A percentile compares a stretch with the other conserved stretches of the same genome.
These are phyloP conservation scores for Stemphylium beticola DNA, from an alignment of 2,329 filamentous ascomycete genomes.

Conservation along the genomic window DNA sequence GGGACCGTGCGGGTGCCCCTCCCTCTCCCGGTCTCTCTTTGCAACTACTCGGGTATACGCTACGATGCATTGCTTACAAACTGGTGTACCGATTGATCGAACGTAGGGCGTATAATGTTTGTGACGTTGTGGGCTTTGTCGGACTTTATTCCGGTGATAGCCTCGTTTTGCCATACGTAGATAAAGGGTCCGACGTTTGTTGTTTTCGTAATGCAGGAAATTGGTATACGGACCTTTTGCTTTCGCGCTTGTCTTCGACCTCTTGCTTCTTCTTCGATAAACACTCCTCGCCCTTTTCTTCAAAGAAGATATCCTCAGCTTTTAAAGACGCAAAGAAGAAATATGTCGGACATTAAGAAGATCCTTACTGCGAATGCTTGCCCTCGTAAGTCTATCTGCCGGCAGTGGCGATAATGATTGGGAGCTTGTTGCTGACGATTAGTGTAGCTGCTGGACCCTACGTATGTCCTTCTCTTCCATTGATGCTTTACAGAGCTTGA, in stretches of 20 bases:
- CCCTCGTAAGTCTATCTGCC: conserved; percentile 46
- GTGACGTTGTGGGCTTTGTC: not conserved
- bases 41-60: not conserved
- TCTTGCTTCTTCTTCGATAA: not conserved
- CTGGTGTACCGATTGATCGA: no score
- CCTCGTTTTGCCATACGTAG: conserved; percentile 30
- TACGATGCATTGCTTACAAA: not conserved
- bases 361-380: conserved; percentile 51
- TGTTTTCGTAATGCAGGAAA: not conserved
- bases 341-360: conserved; percentile 54
- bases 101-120: no score
- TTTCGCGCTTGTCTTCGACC: not conserved
- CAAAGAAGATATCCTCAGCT: not conserved
- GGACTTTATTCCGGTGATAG: conserved; percentile 23
- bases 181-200: conserved; percentile 12
- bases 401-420: not conserved
- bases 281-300: not conserved
- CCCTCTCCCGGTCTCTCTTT: no score
- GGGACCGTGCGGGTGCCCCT: not conserved
- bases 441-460: conserved; percentile 52
- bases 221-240: not conserved
- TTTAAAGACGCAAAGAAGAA: conserved; percentile 16
- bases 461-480: conserved; percentile 40
- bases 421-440: not conserved
- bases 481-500: not conserved